A percentile compares a stretch with the other conserved stretches of the same genome.
phyloP scores from a whole-genome alignment of 2,329 filamentous ascomycete genomes.

The Orbilia javanica region DNA sequence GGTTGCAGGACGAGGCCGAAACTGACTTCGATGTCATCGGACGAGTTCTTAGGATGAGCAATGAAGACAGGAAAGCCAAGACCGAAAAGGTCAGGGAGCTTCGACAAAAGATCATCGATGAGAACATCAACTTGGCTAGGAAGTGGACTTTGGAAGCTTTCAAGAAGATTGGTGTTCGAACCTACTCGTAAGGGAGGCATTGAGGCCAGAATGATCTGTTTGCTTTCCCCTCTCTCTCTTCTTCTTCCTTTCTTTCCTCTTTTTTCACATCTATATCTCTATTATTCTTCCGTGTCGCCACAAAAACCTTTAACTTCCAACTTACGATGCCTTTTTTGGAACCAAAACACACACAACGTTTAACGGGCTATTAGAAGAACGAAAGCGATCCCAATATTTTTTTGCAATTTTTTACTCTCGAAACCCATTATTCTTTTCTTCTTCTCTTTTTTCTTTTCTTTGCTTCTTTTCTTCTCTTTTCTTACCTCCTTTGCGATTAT shows the following conservation, averaged over 20 bases:
- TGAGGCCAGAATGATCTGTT: neutral
- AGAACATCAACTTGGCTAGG: slow-evolving; percentile 84
- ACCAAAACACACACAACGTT: slow-evolving; percentile 31
- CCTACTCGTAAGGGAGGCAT: slow-evolving; percentile 13
- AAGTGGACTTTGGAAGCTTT: slow-evolving; percentile 71
- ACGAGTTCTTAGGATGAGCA: slow-evolving; percentile 60
- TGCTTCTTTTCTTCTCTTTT: slow-evolving; percentile 59
- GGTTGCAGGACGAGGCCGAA: slow-evolving; percentile 61
- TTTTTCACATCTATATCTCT: neutral
- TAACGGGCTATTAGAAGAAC: slow-evolving; percentile 45
- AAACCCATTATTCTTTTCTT: slow-evolving; percentile 15
- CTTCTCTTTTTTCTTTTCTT: slow-evolving; percentile 59
- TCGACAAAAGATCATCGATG: slow-evolving; percentile 78
- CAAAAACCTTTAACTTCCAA: slow-evolving; percentile 44
- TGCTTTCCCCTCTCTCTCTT: neutral
- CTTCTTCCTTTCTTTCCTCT: neutral
- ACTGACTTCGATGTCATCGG: slow-evolving; percentile 63
- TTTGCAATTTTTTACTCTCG: slow-evolving; percentile 65
- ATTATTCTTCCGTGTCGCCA: neutral
- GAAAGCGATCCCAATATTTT: slow-evolving; percentile 46
- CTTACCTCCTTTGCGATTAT: slow-evolving; percentile 13
- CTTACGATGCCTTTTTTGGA: slow-evolving; percentile 56
- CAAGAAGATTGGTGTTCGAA: slow-evolving; percentile 55
- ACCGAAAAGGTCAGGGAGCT: slow-evolving; percentile 81
- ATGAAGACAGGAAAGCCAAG: slow-evolving; percentile 75